Conservation (phyloP, 805 yeast species). For the Grigorovia humatica region DNA sequence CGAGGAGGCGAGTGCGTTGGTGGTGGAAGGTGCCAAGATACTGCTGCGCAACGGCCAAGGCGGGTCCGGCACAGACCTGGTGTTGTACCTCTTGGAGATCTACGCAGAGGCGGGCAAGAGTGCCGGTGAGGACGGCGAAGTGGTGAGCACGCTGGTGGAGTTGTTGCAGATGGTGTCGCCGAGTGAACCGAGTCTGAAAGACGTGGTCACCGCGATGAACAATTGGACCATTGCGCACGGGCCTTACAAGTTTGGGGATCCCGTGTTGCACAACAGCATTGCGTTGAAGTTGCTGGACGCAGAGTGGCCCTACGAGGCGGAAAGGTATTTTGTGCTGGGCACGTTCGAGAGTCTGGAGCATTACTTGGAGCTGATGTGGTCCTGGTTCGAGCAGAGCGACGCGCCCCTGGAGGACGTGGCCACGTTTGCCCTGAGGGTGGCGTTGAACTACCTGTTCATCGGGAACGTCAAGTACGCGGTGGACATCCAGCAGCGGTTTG, state of each 20-base stretch:
- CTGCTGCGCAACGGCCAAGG: constrained; percentile 60
- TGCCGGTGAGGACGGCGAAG: constrained; percentile 30
- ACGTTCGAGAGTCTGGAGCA: constrained; percentile 43
- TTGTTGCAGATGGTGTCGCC: constrained; percentile 36
- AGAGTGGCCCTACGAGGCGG: constrained; percentile 54
- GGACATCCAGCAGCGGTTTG: constrained; percentile 31
- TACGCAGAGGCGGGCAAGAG: constrained; percentile 38
- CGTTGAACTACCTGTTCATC: constrained; percentile 63
- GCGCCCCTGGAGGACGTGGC: constrained; percentile 24
- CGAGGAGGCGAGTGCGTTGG: constrained; percentile 60
- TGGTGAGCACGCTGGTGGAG: constrained; percentile 40
- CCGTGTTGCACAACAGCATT: constrained; percentile 59
- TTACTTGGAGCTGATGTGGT: constrained; percentile 35
- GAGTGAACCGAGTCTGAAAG: constrained; percentile 51
- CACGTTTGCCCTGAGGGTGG: constrained; percentile 42
- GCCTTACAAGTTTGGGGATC: constrained; percentile 55
- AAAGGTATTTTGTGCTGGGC: constrained; percentile 60
- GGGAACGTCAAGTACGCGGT: constrained; percentile 54
- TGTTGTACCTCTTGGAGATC: constrained; percentile 60
- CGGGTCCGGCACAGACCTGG: constrained; percentile 74
- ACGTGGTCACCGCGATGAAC: constrained; percentile 53
- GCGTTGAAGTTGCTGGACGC: constrained; percentile 51
- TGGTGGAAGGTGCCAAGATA: constrained; percentile 60
- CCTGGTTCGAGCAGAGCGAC: constrained; percentile 34
- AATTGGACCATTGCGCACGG: constrained; percentile 53